Conservation (phyloP, 2,329 filamentous ascomycete genomes). For the Cercospora brassicicola region DNA sequence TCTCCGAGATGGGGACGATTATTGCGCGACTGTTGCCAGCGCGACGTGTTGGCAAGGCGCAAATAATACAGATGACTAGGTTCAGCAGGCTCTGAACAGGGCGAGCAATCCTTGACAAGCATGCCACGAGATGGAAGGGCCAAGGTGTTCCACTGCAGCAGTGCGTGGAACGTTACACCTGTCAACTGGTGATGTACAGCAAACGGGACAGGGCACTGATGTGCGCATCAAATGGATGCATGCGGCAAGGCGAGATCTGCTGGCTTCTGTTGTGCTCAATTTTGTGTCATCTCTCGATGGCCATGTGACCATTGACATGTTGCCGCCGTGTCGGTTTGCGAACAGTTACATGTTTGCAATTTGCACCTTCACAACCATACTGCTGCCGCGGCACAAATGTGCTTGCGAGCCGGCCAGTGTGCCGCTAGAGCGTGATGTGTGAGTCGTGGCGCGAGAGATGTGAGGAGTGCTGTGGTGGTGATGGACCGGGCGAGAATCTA, state of each 20-base stretch:
- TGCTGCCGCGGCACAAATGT: background rate
- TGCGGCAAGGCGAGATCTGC: background rate
- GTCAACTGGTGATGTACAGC: background rate
- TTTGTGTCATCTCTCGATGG: background rate
- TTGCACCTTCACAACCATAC: background rate
- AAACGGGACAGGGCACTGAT: background rate
- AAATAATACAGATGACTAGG: background rate
- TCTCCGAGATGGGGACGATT: background rate
- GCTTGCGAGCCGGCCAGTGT: background rate
- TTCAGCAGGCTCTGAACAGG: background rate
- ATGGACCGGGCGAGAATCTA: constrained; percentile 2
- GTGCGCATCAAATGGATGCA: background rate
- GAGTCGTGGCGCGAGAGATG: background rate
- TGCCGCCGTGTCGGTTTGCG: background rate
- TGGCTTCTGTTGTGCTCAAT: background rate
- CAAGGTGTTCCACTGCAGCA: background rate
- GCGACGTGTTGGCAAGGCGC: background rate
- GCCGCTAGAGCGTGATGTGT: background rate
- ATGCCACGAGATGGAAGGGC: background rate
- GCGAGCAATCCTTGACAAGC: background rate
- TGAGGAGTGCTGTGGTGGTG: background rate
- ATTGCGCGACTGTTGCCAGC: background rate
- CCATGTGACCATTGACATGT: background rate
- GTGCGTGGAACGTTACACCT: background rate
- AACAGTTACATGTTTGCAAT: background rate